Conservation (phyloP, 2,329 filamentous ascomycete genomes). For the Grosmannia huntii region DNA sequence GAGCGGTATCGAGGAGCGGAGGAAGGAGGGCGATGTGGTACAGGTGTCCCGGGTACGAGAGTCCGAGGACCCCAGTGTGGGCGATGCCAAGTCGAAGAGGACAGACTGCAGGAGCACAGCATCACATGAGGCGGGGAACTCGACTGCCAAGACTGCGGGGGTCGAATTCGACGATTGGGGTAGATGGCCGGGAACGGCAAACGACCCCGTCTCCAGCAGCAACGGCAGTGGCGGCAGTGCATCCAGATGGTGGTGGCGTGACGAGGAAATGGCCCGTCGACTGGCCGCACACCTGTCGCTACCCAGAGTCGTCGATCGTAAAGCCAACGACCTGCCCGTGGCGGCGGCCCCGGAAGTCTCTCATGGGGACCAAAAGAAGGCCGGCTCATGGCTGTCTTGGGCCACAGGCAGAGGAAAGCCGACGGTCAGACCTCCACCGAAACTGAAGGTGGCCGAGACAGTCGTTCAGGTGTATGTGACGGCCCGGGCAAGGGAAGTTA, state of each 20-base stretch:
- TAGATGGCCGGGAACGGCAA: constrained; percentile 21
- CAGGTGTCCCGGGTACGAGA: constrained; percentile 19
- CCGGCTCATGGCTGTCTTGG: constrained; percentile 18
- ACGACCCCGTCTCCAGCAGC: neutral
- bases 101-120: neutral
- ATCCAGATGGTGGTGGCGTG: constrained; percentile 30
- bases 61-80: neutral
- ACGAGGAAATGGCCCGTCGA: constrained; percentile 31
- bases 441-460: neutral
- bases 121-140: neutral
- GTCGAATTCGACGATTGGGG: constrained; percentile 33
- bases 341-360: neutral
- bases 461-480: constrained; percentile 22
- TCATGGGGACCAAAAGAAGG: constrained; percentile 3
- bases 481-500: constrained; percentile 32
- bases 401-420: constrained; percentile 13
- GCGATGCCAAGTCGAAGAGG: neutral
- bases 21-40: constrained; percentile 18
- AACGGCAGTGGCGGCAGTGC: neutral
- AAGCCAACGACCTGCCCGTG: neutral
- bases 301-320: neutral
- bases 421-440: constrained; percentile 1
- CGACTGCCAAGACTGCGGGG: neutral
- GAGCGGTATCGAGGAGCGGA: constrained; percentile 19
- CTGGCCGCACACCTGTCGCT: constrained; percentile 29